Evolutionary conservation across 1,139 yeast genomes (phyloP).

Genomic region (Lodderomyces orthopsilosis): DNA sequence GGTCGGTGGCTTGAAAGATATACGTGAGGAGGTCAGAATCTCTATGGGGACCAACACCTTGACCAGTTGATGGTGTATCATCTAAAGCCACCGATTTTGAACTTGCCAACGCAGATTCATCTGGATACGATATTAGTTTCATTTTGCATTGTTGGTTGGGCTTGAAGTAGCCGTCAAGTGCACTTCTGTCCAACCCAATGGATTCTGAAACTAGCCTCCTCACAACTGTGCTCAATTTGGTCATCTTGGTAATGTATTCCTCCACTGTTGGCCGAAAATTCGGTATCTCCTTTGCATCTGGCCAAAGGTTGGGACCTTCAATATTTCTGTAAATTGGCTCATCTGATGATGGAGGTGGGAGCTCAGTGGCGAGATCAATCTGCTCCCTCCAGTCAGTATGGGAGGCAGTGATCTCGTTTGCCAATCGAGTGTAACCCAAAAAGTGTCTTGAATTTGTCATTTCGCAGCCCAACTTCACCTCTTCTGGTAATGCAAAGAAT

Average conservation of each 20-base stretch:
- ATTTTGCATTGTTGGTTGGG: conserved; percentile 52
- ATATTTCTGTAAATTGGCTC: conserved; percentile 55
- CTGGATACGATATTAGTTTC: conserved; percentile 55
- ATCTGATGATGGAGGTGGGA: conserved; percentile 43
- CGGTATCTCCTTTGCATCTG: conserved; percentile 48
- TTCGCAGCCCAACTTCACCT: conserved; percentile 50
- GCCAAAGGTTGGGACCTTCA: conserved; percentile 68
- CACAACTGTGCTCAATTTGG: conserved; percentile 40
- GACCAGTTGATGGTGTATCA: conserved; percentile 47
- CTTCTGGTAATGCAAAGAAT: conserved; percentile 54
- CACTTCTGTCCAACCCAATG: conserved; percentile 43
- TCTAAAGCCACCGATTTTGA: conserved; percentile 28
- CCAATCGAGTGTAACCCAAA: conserved; percentile 63
- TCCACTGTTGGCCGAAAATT: conserved; percentile 46
- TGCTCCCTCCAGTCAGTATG: conserved; percentile 67
- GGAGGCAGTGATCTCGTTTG: conserved; percentile 63
- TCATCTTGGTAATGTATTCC: conserved; percentile 48
- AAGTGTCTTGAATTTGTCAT: conserved; percentile 67
- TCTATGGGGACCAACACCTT: conserved; percentile 72
- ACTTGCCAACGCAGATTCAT: conserved; percentile 26
- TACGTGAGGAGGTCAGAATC: conserved; percentile 65
- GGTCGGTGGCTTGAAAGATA: conserved; percentile 56
- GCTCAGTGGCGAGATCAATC: conserved; percentile 63
- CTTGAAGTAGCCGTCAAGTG: conserved; percentile 50
- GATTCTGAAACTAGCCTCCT: conserved; percentile 53